Evolutionary conservation across 1,284 basidiomycete genomes (phyloP), one percentile per base, ranked within the genome.

Genomic region (Pisolithus thermaeus): DNA sequence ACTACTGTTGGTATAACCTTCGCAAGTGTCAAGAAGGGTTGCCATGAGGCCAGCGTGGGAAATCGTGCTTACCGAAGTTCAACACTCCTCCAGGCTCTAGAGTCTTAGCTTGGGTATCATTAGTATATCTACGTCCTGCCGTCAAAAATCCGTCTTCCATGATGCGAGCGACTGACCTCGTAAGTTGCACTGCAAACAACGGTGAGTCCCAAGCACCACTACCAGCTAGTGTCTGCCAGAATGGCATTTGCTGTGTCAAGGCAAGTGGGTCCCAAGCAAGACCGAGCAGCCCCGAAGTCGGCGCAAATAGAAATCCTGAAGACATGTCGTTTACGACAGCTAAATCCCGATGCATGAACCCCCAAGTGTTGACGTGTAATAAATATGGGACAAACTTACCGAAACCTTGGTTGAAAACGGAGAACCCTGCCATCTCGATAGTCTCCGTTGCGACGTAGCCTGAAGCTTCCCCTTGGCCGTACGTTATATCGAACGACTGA

Each of bases 221-320:
- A 35, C 69, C 58, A 11, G 66, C 72, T 3, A 80, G 65, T 1
- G 69, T 68, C 58, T 79, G 66, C 73, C 74, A 76, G 54, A 77
- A 70, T 3, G 76, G 77, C 40, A 59, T 71, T 9, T 69, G 60
- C n/a, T 57, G 50, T 12, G 65, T 65, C 1, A 51, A 36, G 3
- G 71, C 51, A 12, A 67, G 58, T 49, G 63, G 3, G 51, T 50
- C 16, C 64, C 64, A 66, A 18, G 47, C 64, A 30, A 66, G 43
- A 2, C 64, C 64, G 18, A 69, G 22, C 3, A 69, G 45, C 11
- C 64, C 67, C 23, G 64, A 66, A n/a, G 58, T 55, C 0, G 64
- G 64, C 1, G 56, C 14, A 4, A 23, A 9, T n/a, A 66, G 37
- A 7, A 67, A 44, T 6, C 7, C 9, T 3, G 40, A 1, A 8